Conservation (phyloP, 768 basidiomycete species). For the Gyrodon lividus region DNA sequence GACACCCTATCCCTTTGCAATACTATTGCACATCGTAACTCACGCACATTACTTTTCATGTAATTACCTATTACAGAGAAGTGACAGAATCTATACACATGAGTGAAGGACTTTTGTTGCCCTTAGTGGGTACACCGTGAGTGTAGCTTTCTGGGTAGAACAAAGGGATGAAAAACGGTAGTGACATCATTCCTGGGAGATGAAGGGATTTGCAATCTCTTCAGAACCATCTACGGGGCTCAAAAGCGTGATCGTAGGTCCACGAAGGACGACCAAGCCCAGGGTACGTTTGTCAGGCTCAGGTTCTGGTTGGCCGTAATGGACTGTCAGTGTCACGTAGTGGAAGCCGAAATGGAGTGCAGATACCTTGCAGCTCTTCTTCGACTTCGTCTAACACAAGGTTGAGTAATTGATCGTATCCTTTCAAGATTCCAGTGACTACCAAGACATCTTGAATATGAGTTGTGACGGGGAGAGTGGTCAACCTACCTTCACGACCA, state of each 20-base stretch:
- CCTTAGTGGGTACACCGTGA: neutral
- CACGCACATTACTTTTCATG: slow-evolving; percentile 12
- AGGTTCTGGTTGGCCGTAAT: slow-evolving; percentile 46
- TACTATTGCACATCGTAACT: slow-evolving; percentile 14
- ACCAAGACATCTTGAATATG: slow-evolving; percentile 4
- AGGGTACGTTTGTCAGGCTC: slow-evolving; percentile 63
- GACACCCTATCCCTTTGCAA: slow-evolving; percentile 3
- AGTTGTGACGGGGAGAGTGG: neutral
- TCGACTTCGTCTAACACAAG: slow-evolving; percentile 95
- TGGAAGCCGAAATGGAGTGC: slow-evolving; percentile 10
- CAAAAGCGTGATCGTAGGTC: slow-evolving; percentile 91
- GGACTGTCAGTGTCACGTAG: slow-evolving; percentile 8
- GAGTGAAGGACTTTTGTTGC: neutral
- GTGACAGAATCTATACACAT: slow-evolving; percentile 11
- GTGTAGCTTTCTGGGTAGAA: neutral
- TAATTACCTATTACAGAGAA: slow-evolving; percentile 16
- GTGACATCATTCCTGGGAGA: slow-evolving; percentile 54
- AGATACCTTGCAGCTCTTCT: slow-evolving; percentile 72
- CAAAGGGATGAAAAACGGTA: neutral
- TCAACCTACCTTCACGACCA: slow-evolving; percentile 78
- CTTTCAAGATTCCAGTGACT: slow-evolving; percentile 94
- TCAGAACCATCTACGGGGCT: slow-evolving; percentile 95
- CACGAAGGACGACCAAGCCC: slow-evolving; percentile 87
- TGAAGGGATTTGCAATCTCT: slow-evolving; percentile 90
- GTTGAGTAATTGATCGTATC: slow-evolving; percentile 94